Evolutionary conservation across 148 eudicot species (phyloP), one percentile per base, ranked within the genome.

Genomic region (Selenicereus undatus): DNA sequence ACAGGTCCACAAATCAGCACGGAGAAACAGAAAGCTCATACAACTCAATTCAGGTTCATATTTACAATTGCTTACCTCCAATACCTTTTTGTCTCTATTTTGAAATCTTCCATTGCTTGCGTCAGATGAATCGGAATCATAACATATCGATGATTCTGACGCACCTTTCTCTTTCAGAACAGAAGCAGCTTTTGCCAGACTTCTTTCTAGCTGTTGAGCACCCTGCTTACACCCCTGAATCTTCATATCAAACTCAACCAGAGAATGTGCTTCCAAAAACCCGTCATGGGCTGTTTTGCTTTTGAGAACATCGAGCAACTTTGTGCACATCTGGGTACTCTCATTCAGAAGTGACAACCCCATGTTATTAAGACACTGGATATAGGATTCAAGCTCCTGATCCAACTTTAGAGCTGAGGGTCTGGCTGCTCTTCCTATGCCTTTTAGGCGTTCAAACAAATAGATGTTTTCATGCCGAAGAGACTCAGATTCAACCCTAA

Each of bases 391-490:
- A 24, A 84, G 81, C 84, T 84, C 86, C 79, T 74, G 78, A 54
- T 84, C 84, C 12, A 84, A 72, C 50, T 84, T 84, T 18, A 84
- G 21, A 35, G 79, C 76, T 30, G 84, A 81, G 21, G 71, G 75
- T 27, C 76, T 83, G 35, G 70, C 29, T 43, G 54, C 81, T 50
- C 48, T 24, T 27, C 81, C 86, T 17, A 11, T 74, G 32, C 51
- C 74, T 54, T 78, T 81, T 43, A 84, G 29, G 2, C 86, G 86
- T 68, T 84, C 84, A 52, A 84, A 69, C 27, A 84, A 78, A 68
- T 84, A 84, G 29, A 84, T 84, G 72, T 84, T 84, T 74, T 84
- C 86, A 78, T 24, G 79, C 22, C 84, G 78, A 42, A 84, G 86
- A 74, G 84, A 77, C 26, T 81, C 69, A 9, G 83, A 22, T 65